phyloP scores from a whole-genome alignment of 177 flowering plant genomes.

The Telopea speciosissima region DNA sequence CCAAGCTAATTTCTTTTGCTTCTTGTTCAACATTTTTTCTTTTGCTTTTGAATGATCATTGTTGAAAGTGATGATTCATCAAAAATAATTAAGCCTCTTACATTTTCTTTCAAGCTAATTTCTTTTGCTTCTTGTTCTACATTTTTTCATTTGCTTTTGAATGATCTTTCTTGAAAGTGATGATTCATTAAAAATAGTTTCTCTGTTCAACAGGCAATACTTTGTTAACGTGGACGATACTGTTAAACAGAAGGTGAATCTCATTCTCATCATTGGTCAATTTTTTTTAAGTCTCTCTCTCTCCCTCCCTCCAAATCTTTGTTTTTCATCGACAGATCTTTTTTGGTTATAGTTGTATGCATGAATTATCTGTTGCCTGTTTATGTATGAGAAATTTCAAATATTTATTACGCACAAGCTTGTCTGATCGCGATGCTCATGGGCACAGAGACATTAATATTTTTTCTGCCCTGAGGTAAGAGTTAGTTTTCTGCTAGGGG shows the following conservation, averaged over 20 bases:
- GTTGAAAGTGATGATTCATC: neutral
- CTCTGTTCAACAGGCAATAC: conserved; percentile 23
- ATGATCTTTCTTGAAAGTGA: neutral
- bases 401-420: neutral
- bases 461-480: neutral
- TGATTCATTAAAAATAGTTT: neutral
- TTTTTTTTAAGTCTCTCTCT: neutral
- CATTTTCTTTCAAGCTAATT: neutral
- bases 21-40: neutral
- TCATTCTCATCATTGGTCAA: neutral
- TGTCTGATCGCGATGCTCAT: neutral
- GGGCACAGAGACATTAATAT: neutral
- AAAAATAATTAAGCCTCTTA: conserved; percentile 39
- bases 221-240: conserved; percentile 27
- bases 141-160: neutral
- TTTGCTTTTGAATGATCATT: neutral
- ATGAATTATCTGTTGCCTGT: neutral
- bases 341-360: neutral
- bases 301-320: neutral
- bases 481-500: neutral
- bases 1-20: neutral
- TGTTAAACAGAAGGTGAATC: conserved; percentile 21
- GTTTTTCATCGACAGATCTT: neutral
- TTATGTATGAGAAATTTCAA: neutral
- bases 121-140: neutral